Percentiles rank a stretch among this genome's conserved stretches.
Evolutionary conservation across 352 stramenopile genomes (phyloP).

Genomic region (Phytophthora citrophthora): DNA sequence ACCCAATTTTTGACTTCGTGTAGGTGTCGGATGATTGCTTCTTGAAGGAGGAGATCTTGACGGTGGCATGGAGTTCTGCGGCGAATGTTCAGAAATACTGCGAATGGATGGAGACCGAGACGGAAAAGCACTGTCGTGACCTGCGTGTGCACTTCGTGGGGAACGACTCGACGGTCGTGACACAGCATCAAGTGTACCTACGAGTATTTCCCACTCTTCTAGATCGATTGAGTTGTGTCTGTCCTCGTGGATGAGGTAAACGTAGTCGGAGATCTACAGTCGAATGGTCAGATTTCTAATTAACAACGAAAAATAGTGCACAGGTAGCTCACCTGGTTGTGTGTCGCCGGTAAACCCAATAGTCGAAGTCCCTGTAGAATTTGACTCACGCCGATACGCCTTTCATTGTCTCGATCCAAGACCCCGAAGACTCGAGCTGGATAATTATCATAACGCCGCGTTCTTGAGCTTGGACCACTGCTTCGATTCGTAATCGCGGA

Average conservation of each 20-base stretch:
- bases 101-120: slow-evolving; percentile 20
- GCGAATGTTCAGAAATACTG: slow-evolving; percentile 3
- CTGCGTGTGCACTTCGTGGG: slow-evolving; percentile 4
- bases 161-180: slow-evolving; percentile 40
- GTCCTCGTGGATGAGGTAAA: slow-evolving; percentile 79
- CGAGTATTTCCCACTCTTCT: slow-evolving; percentile 73
- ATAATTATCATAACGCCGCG: slow-evolving; percentile 39
- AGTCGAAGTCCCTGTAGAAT: slow-evolving; percentile 63
- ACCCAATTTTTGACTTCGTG: neutral
- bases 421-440: slow-evolving; percentile 56
- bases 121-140: slow-evolving; percentile 1
- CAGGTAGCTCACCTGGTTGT: slow-evolving; percentile 59
- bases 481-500: slow-evolving; percentile 22
- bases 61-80: slow-evolving; percentile 7
- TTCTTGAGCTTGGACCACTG: slow-evolving; percentile 1
- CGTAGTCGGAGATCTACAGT: slow-evolving; percentile 69
- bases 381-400: slow-evolving; percentile 58
- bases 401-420: slow-evolving; percentile 51
- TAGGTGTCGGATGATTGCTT: neutral
- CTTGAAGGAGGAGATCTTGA: slow-evolving; percentile 22
- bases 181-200: slow-evolving; percentile 68
- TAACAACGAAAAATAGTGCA: neutral
- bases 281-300: neutral
- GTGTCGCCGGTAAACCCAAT: slow-evolving; percentile 58
- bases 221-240: slow-evolving; percentile 54